Percentiles rank a stretch among this genome's conserved stretches.
phyloP scores from a whole-genome alignment of 345 rosid species.

The Aquilaria yunnanensis region DNA sequence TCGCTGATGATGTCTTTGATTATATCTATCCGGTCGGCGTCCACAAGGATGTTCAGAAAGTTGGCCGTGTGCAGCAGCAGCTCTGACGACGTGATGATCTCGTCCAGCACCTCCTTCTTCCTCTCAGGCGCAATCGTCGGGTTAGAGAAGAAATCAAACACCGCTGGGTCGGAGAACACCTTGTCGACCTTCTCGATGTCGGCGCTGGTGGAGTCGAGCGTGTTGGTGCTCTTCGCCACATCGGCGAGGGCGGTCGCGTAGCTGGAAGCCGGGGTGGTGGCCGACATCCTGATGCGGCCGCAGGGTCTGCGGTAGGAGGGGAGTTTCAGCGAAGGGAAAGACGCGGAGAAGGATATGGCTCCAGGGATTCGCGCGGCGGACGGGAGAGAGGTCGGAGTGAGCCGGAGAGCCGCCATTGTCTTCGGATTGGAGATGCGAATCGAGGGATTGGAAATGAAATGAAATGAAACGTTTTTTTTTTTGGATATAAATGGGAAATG shows the following conservation, averaged over 20 bases:
- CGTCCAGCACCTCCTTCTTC: constrained; percentile 56
- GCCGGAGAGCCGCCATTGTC: constrained; percentile 65
- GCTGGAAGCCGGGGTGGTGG: constrained; percentile 52
- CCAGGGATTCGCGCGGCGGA: constrained; percentile 35
- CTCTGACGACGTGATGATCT: constrained; percentile 32
- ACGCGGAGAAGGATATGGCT: constrained; percentile 40
- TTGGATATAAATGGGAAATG: too few relatives aligned
- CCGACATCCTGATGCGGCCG: constrained; percentile 50
- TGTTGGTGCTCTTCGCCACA: constrained; percentile 52
- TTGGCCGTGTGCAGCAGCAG: constrained; percentile 60
- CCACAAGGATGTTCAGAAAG: constrained; percentile 63
- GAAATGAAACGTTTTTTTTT: too few relatives aligned
- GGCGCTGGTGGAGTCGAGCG: constrained; percentile 56
- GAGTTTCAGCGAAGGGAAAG: constrained; percentile 27
- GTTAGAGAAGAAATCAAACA: constrained; percentile 49
- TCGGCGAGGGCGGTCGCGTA: constrained; percentile 79
- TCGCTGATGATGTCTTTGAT: constrained; percentile 67
- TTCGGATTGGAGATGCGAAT: too few relatives aligned
- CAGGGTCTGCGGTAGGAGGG: constrained; percentile 27
- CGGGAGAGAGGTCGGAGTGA: constrained; percentile 44
- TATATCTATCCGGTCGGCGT: constrained; percentile 50
- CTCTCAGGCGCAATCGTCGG: constrained; percentile 44
- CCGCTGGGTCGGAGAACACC: constrained; percentile 50
- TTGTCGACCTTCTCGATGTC: constrained; percentile 74
- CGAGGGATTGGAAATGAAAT: too few relatives aligned